Conservation (phyloP, 1,139 yeast species). For the Yarrowia galli region DNA sequence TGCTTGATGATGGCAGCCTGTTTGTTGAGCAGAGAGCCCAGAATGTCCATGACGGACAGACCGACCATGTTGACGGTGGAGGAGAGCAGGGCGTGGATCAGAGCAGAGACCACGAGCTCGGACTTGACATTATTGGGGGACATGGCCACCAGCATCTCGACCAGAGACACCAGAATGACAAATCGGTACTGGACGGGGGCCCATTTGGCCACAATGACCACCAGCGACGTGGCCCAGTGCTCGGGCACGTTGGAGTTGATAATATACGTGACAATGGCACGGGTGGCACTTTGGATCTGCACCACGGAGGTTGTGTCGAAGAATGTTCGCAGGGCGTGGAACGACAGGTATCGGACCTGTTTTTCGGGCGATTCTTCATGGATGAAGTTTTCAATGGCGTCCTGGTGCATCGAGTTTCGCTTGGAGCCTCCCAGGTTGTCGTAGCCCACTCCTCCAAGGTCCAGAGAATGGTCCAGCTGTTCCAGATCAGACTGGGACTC, state of each 20-base stretch:
- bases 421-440: conserved; percentile 22
- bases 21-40: conserved; percentile 66
- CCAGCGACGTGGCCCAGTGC: conserved; percentile 63
- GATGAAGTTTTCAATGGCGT: conserved; percentile 32
- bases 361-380: conserved; percentile 34
- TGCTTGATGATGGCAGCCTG: conserved; percentile 59
- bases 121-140: conserved; percentile 49
- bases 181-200: conserved; percentile 90
- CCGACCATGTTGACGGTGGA: conserved; percentile 89
- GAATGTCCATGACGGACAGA: conserved; percentile 81
- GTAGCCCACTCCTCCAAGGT: conserved; percentile 1
- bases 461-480: conserved; percentile 29
- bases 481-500: conserved; percentile 34
- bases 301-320: conserved; percentile 53
- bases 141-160: conserved; percentile 48
- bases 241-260: conserved; percentile 45
- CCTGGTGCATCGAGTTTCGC: conserved; percentile 36
- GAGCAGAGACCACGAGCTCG: conserved; percentile 61
- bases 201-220: conserved; percentile 72
- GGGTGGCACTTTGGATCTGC: conserved; percentile 52
- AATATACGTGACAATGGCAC: conserved; percentile 50
- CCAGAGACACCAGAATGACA: conserved; percentile 61
- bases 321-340: conserved; percentile 50
- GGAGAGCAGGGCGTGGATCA: conserved; percentile 72
- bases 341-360: conserved; percentile 42